Conservation (phyloP, 2,329 filamentous ascomycete genomes). For the Stachybotrys chlorohalonatus region DNA sequence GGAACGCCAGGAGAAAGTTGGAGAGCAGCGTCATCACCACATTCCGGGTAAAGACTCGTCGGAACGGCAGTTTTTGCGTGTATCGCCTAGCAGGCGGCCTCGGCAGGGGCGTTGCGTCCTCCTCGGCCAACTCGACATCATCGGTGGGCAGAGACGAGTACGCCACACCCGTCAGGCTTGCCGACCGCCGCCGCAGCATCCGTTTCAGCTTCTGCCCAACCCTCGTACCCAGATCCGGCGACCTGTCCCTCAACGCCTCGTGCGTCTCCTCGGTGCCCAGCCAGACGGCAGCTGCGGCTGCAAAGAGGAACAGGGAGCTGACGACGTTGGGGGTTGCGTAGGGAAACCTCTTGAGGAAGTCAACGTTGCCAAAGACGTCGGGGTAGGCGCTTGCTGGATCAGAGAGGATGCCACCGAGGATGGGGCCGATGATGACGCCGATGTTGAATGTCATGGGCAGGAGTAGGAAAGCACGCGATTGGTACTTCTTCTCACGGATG, state of each 20-base stretch:
- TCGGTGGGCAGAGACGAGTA: slow-evolving; percentile 13
- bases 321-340: slow-evolving; percentile 47
- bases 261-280: slow-evolving; percentile 45
- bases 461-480: slow-evolving; percentile 63
- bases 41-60: slow-evolving; percentile 45
- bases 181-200: slow-evolving; percentile 15
- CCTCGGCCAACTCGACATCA: slow-evolving; percentile 11
- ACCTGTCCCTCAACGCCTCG: slow-evolving; percentile 29
- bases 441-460: slow-evolving; percentile 69
- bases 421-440: slow-evolving; percentile 62
- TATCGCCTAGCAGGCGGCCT: slow-evolving; percentile 23
- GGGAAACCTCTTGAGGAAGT: slow-evolving; percentile 38
- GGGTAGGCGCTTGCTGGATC: slow-evolving; percentile 54
- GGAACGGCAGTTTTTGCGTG: slow-evolving; percentile 40
- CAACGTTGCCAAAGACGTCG: slow-evolving; percentile 35
- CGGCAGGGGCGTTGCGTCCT: slow-evolving; percentile 1
- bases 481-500: slow-evolving; percentile 53
- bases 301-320: slow-evolving; percentile 36
- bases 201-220: slow-evolving; percentile 25
- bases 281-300: slow-evolving; percentile 34
- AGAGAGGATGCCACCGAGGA: slow-evolving; percentile 60
- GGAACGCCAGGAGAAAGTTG: slow-evolving; percentile 62
- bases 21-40: slow-evolving; percentile 47
- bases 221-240: slow-evolving; percentile 32
- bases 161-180: slow-evolving; percentile 2